These are phyloP conservation scores for Ustilaginoidea virens DNA, from an alignment of 2,329 filamentous ascomycete species.

Conservation along the genomic window DNA sequence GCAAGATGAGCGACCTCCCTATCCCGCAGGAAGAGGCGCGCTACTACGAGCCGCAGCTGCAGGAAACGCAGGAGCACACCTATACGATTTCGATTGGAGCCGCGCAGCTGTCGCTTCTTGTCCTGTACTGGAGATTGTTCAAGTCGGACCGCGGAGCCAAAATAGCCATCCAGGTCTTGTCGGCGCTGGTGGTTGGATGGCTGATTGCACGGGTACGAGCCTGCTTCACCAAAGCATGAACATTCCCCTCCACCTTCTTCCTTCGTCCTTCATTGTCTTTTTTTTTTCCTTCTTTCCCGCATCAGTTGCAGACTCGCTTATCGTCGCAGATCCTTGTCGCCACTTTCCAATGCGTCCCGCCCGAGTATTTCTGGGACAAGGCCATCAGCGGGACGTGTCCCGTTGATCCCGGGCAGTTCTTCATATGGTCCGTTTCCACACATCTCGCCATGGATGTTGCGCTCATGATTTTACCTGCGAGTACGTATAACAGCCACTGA, in stretches of 20 bases:
- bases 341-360: slow-evolving; percentile 1
- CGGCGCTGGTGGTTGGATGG: slow-evolving; percentile 1
- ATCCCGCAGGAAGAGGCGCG: slow-evolving; percentile 3
- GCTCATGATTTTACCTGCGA: background rate
- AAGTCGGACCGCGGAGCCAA: slow-evolving; percentile 1
- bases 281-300: too few species aligned
- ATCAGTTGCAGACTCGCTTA: background rate
- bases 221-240: too few species aligned
- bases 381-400: slow-evolving; percentile 2
- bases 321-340: slow-evolving; percentile 1
- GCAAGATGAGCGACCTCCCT: slow-evolving; percentile 4
- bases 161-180: slow-evolving; percentile 2
- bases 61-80: slow-evolving; percentile 7
- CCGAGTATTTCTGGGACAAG: slow-evolving; percentile 3
- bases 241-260: too few species aligned
- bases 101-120: slow-evolving; percentile 5
- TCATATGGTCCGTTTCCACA: slow-evolving; percentile 1
- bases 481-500: too few species aligned
- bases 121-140: slow-evolving; percentile 6
- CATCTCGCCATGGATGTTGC: background rate
- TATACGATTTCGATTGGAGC: slow-evolving; percentile 6
- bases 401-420: slow-evolving; percentile 5
- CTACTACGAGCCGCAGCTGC: slow-evolving; percentile 6
- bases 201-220: background rate
- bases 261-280: too few species aligned